Evolutionary conservation across 108 stramenopile species (phyloP).

Genomic region (Discostella pseudostelligera): DNA sequence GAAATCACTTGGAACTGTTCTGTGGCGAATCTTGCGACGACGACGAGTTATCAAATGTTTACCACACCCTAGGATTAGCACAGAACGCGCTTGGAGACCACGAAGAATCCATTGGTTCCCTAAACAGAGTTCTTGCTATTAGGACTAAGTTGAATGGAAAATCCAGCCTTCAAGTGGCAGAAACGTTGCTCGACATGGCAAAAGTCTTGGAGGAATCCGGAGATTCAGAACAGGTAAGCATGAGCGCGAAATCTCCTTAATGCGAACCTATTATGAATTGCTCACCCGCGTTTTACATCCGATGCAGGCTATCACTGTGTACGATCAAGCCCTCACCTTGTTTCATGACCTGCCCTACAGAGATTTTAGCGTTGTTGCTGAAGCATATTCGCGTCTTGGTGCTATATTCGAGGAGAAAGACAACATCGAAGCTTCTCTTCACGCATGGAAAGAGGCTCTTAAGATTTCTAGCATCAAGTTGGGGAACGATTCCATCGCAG

Average conservation of each 20-base stretch:
- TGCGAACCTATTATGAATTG: neutral
- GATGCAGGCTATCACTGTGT: slow-evolving; percentile 33
- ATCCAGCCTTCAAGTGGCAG: slow-evolving; percentile 30
- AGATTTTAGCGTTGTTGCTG: slow-evolving; percentile 17
- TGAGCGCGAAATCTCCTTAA: neutral
- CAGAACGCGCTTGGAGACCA: slow-evolving; percentile 38
- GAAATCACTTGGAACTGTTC: slow-evolving; percentile 19
- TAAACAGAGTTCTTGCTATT: slow-evolving; percentile 39
- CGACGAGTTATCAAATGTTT: slow-evolving; percentile 34
- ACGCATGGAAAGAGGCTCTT: slow-evolving; percentile 62
- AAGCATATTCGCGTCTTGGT: slow-evolving; percentile 27
- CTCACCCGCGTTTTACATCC: neutral
- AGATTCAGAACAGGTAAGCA: slow-evolving; percentile 40
- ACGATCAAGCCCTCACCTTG: slow-evolving; percentile 38
- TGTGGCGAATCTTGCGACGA: slow-evolving; percentile 12
- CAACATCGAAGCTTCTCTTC: slow-evolving; percentile 54
- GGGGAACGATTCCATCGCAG: slow-evolving; percentile 57
- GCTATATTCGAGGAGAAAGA: slow-evolving; percentile 34
- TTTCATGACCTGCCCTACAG: slow-evolving; percentile 18
- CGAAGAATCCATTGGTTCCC: slow-evolving; percentile 33
- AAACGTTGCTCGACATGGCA: slow-evolving; percentile 40
- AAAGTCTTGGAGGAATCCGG: slow-evolving; percentile 33
- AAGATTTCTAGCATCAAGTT: slow-evolving; percentile 52
- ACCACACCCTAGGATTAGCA: slow-evolving; percentile 31
- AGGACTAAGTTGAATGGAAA: slow-evolving; percentile 35